Conservation (phyloP, 2,329 filamentous ascomycete species). For the Colletotrichum filicis region DNA sequence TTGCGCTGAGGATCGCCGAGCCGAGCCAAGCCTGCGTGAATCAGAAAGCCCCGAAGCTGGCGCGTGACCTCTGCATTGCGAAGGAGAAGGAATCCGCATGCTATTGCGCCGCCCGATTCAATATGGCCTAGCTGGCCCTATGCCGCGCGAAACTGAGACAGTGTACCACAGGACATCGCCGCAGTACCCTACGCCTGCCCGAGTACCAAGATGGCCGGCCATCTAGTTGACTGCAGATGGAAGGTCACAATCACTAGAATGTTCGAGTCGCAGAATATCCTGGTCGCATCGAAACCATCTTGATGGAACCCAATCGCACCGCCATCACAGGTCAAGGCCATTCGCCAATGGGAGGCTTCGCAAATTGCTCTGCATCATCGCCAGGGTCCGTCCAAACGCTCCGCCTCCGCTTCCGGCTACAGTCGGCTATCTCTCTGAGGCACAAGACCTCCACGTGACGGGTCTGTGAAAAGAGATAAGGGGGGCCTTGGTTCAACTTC, state of each 20-base stretch:
- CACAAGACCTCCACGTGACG: conserved; percentile 9
- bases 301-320: not conserved
- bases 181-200: not conserved
- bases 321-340: not conserved
- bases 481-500: not conserved
- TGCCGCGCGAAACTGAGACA: not conserved
- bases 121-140: not conserved
- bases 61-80: not conserved
- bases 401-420: conserved; percentile 16
- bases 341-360: conserved; percentile 2
- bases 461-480: not conserved
- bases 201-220: not conserved
- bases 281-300: not conserved
- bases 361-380: not conserved
- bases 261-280: not conserved
- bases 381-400: conserved; percentile 11
- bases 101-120: not conserved
- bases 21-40: not conserved
- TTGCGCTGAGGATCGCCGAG: no score
- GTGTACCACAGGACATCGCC: not conserved
- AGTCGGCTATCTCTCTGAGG: conserved; percentile 1
- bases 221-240: not conserved
- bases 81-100: not conserved
- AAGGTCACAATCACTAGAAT: not conserved
- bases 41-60: not conserved